Base-by-base conservation (phyloP, 305 asterid species). In the Plantago coronopus region DNA sequence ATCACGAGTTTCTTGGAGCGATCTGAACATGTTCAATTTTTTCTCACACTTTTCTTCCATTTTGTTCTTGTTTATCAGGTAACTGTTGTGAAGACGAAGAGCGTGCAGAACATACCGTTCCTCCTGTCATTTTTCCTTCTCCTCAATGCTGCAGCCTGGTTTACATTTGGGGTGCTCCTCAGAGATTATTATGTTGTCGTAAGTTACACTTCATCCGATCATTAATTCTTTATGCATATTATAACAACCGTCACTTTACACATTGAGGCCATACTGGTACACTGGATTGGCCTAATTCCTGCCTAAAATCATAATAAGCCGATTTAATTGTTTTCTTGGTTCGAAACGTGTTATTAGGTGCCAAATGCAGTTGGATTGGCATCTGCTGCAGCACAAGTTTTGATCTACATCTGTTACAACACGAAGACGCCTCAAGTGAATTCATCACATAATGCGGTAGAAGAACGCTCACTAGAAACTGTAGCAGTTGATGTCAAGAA, bases 371-470 rank as follows among this genome's bases (percentile, higher is more conserved):
- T 49, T 11, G 56, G 56, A 49, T 2, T 49, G 1, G 56, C 27
- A 49, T 49, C 34, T 11, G 34, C 13, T 16, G 12, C 56, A 49
- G 34, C 56, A 49, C 56, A 49, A 11, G 21, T 49, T 19, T 21
- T 49, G 56, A 49, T 49, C 56, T 49, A 49, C 56, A 9, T 49
- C 12, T 11, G 31, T 23, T 21, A 49, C 56, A 19, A 49, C 56
- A 16, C 14, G 15, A 21, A n/a, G 27, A 49, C 56, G 34, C 56
- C 31, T 19, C 34, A 15, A 49, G 56, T 27, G 10, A 3, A 15
- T 3, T 11, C 56, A 49, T 21, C 4, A 11, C 31, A 49, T 19
- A 27, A 20, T 48, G n/a, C 13, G n/a, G 56, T 16, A 2, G 56
- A 20, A 49, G 17, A 49, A 20, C 10, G 29, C 7, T 49, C 34